Conservation (phyloP, 1,284 basidiomycete genomes). For the Sporisorium reilianum region DNA sequence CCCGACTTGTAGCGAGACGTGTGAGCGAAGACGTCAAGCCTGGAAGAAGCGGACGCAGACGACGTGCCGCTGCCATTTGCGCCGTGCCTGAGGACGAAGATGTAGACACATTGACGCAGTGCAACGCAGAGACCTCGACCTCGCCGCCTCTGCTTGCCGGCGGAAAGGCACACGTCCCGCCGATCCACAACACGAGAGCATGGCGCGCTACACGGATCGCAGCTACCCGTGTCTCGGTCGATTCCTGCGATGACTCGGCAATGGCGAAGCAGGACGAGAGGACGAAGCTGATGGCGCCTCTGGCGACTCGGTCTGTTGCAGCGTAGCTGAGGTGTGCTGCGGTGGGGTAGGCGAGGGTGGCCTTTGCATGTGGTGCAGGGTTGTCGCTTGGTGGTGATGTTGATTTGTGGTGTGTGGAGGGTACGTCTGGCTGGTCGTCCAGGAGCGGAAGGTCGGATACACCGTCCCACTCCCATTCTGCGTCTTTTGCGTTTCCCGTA, state of each 20-base stretch:
- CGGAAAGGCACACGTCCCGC: constrained; percentile 19
- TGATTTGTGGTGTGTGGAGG: not conserved
- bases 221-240: constrained; percentile 2
- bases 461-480: constrained; percentile 67
- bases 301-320: constrained; percentile 23
- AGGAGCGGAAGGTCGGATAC: constrained; percentile 58
- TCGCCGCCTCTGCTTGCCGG: not conserved
- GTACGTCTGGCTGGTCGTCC: constrained; percentile 23
- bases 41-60: constrained; percentile 34
- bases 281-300: constrained; percentile 41
- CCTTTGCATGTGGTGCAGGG: not conserved
- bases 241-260: constrained; percentile 24
- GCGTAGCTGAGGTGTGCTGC: constrained; percentile 21
- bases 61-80: constrained; percentile 2
- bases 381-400: not conserved
- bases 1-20: constrained; percentile 29
- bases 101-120: not conserved
- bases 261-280: constrained; percentile 31
- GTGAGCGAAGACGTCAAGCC: constrained; percentile 44
- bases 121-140: not conserved
- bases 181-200: constrained; percentile 40
- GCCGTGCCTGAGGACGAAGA: not conserved
- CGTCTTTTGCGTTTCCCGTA: not conserved
- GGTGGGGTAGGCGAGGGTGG: constrained; percentile 17
- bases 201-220: constrained; percentile 18